Evolutionary conservation across 1,139 yeast species (phyloP), one percentile per base, ranked within the genome.

Genomic region (Debaryomycetaceae sp.): DNA sequence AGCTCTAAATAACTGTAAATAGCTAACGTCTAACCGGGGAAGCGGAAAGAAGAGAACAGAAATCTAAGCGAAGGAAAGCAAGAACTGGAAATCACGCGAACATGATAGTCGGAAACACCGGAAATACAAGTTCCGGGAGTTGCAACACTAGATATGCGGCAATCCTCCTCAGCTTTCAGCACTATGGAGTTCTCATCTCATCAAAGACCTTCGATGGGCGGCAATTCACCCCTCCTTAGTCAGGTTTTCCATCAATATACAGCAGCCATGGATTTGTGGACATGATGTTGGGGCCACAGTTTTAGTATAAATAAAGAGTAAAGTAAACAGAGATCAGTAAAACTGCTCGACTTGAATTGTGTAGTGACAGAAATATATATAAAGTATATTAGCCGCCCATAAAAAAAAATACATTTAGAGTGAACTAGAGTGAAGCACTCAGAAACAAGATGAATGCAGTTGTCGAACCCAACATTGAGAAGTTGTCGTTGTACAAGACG

Each of bases 401-500:
- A 22, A 22, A 22, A 22, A 22, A 8, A 22, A 8, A 22, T 22
- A n/a, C n/a, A n/a, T n/a, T n/a, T n/a, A n/a, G n/a, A n/a, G n/a
- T n/a, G n/a, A n/a, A n/a, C n/a, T n/a, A 22, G 26, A 22, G 26
- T 11, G 26, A 8, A 22, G 26, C 26, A 22, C 26, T 22, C 26
- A 22, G 26, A 22, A 22, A 22, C 4, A 22, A 22, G 26, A 22
- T 22, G 26, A 22, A 22, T 22, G 26, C 26, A 22, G 26, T 22
- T 8, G 26, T 11, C 7, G 26, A 22, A 11, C 26, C 26, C 26
- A 22, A 22, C 4, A 22, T 22, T 3, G 26, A 22, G 26, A 22
- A 22, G 26, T 61, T 63, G 41, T 48, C 58, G n/a, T 51, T 63
- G 34, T 48, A 56, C 22, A 56, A 50, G 41, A 52, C 59, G 13